Conservation (phyloP, 352 stramenopile genomes). For the Ochromonadaceae sp. region DNA sequence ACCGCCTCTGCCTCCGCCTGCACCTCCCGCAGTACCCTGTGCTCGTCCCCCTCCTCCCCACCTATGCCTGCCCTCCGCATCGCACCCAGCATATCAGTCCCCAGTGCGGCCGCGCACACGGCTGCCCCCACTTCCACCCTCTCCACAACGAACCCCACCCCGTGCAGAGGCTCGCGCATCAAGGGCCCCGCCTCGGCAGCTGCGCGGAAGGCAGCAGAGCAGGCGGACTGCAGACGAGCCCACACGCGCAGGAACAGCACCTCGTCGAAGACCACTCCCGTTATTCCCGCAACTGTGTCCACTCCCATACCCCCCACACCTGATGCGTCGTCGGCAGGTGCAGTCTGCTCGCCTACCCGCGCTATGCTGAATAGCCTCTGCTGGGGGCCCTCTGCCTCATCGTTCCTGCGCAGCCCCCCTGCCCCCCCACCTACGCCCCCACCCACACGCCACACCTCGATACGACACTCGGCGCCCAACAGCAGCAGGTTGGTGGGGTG, state of each 20-base stretch:
- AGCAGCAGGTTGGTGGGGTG: too few relatives aligned
- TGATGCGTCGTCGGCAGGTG: background rate
- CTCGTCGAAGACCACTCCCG: background rate
- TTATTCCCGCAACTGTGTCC: background rate
- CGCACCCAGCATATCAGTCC: too few relatives aligned
- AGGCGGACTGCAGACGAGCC: conserved; percentile 9
- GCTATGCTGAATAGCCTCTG: too few relatives aligned
- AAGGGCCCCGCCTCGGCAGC: conserved; percentile 48
- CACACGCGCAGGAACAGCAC: background rate
- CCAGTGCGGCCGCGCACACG: conserved; percentile 19
- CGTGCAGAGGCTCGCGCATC: conserved; percentile 69
- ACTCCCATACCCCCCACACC: background rate
- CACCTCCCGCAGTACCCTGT: background rate
- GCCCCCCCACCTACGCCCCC: too few relatives aligned
- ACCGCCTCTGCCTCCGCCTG: background rate
- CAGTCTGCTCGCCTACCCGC: background rate
- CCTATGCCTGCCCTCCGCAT: too few relatives aligned
- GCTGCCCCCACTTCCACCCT: conserved; percentile 45
- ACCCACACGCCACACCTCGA: too few relatives aligned
- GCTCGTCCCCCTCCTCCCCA: background rate
- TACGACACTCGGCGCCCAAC: too few relatives aligned
- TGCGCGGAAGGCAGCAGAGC: conserved; percentile 26
- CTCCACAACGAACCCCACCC: conserved; percentile 65
- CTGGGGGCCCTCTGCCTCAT: too few relatives aligned
- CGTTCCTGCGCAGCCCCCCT: too few relatives aligned